Conservation (phyloP, 2,329 filamentous ascomycete genomes). For the Fusarium musae region DNA sequence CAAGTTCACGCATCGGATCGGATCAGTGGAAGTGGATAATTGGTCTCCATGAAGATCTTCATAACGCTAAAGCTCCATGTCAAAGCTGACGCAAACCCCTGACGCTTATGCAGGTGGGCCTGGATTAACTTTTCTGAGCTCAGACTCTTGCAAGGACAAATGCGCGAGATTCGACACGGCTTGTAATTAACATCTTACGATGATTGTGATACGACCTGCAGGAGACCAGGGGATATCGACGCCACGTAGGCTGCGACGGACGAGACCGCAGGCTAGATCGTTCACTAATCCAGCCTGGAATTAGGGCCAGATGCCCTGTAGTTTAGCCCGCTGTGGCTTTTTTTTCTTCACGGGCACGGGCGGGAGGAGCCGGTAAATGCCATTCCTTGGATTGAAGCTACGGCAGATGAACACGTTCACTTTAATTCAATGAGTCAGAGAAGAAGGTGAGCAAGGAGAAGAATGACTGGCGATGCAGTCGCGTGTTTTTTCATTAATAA, state of each 20-base stretch:
- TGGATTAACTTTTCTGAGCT: not conserved
- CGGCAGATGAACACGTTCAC: not conserved
- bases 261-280: not conserved
- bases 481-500: constrained; percentile 21
- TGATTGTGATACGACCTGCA: not conserved
- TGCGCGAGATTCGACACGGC: not conserved
- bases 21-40: not conserved
- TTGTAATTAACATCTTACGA: constrained; percentile 1
- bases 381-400: not conserved
- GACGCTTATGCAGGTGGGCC: not conserved
- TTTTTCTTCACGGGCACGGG: not conserved
- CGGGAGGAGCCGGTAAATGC: constrained; percentile 16
- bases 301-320: not conserved
- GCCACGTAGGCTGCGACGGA: not conserved
- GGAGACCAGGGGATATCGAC: not conserved
- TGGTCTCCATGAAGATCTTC: not conserved
- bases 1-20: not conserved
- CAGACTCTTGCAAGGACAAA: not conserved
- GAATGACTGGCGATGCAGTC: constrained; percentile 22
- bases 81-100: not conserved
- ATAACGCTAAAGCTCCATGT: not conserved
- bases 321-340: not conserved
- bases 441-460: not conserved
- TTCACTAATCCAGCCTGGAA: not conserved
- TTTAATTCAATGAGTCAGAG: not conserved